A percentile compares a stretch with the other conserved stretches of the same genome.
phyloP scores from a whole-genome alignment of 257 asterid genomes.

The Petunia axillaris region DNA sequence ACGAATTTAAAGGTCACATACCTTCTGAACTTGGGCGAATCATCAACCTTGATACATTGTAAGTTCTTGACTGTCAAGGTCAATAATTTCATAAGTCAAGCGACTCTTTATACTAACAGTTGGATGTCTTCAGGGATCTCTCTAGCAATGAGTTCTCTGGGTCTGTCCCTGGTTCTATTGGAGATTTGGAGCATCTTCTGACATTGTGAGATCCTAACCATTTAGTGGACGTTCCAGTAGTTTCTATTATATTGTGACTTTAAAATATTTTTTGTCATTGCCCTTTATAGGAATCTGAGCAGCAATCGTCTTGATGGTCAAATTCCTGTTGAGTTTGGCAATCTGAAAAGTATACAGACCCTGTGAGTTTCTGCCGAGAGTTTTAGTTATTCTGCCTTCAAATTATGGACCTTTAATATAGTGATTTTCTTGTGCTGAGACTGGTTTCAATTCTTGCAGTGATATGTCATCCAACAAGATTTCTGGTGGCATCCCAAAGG shows the following conservation, averaged over 20 bases:
- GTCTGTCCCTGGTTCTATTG: slow-evolving; percentile 78
- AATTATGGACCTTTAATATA: background rate
- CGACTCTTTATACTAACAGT: slow-evolving; percentile 17
- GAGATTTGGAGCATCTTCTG: slow-evolving; percentile 96
- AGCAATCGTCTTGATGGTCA: slow-evolving; percentile 66
- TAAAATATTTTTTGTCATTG: background rate
- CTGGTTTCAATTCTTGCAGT: slow-evolving; percentile 37
- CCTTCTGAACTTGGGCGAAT: slow-evolving; percentile 86
- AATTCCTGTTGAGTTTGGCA: slow-evolving; percentile 81
- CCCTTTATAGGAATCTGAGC: slow-evolving; percentile 71
- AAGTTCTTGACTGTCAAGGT: slow-evolving; percentile 36
- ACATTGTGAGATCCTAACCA: slow-evolving; percentile 57
- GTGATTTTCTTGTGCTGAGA: background rate
- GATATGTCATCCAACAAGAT: slow-evolving; percentile 82
- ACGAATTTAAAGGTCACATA: slow-evolving; percentile 69
- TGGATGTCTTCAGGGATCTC: slow-evolving; percentile 64
- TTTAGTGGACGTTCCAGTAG: background rate
- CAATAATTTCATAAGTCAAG: background rate
- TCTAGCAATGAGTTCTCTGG: slow-evolving; percentile 83
- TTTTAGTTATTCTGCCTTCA: background rate
- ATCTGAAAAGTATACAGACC: slow-evolving; percentile 74
- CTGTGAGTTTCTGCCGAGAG: slow-evolving; percentile 54
- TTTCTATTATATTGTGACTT: background rate
- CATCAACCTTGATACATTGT: slow-evolving; percentile 89
- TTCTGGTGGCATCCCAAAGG: slow-evolving; percentile 69